Conservation (phyloP, 2,329 filamentous ascomycete genomes). For the Botrytis tulipae region DNA sequence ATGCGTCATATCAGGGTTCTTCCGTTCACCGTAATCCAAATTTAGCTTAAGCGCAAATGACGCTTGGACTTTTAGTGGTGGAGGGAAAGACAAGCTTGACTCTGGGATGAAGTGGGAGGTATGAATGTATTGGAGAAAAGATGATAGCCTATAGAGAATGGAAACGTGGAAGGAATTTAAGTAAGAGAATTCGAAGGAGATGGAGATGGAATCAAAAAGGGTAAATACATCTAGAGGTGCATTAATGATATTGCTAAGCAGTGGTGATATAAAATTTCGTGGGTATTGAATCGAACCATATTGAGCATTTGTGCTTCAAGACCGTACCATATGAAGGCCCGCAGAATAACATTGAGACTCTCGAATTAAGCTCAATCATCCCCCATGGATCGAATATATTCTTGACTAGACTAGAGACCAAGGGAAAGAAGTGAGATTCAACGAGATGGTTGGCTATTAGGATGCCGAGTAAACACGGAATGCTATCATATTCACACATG, state of each 20-base stretch:
- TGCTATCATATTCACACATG: not conserved
- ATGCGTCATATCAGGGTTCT: constrained; percentile 3
- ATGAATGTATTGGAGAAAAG: not conserved
- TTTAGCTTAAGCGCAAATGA: not conserved
- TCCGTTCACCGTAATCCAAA: not conserved
- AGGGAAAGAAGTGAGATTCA: not conserved
- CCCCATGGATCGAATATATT: not conserved
- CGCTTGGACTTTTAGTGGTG: constrained; percentile 4
- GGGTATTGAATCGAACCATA: not conserved
- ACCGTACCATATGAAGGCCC: not conserved
- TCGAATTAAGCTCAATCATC: not conserved
- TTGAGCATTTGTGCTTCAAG: not conserved
- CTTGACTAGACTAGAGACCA: not conserved
- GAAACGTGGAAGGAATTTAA: too few species aligned
- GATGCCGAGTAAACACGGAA: not conserved
- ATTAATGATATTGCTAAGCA: not conserved
- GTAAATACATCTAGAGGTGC: not conserved
- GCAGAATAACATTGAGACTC: accelerated
- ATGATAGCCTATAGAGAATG: not conserved
- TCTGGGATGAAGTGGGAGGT: not conserved
- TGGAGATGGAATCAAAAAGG: not conserved
- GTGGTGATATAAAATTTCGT: too few species aligned
- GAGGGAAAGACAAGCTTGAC: not conserved
- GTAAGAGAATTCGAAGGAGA: not conserved
- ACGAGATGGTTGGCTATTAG: not conserved